Evolutionary conservation across 2,329 filamentous ascomycete genomes (phyloP).

Genomic region (Aspergillus japonicus): DNA sequence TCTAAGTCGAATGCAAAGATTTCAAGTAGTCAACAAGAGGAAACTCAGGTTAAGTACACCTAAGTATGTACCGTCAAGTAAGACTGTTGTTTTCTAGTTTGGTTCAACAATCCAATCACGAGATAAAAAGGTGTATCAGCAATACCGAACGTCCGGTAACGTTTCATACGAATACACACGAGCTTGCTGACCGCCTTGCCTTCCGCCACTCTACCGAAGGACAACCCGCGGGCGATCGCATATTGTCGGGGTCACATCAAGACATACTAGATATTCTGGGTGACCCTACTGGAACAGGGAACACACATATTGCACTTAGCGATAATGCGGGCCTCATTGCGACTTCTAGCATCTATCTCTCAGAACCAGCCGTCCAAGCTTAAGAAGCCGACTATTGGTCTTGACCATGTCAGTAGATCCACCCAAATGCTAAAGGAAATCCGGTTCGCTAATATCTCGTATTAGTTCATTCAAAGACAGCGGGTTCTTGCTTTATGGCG

Average conservation of each 20-base stretch:
- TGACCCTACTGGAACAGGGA: too few species aligned
- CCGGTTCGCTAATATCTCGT: constrained; percentile 7
- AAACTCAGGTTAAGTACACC: too few species aligned
- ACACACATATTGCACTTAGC: not conserved
- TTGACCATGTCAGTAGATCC: constrained; percentile 38
- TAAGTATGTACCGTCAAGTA: too few species aligned
- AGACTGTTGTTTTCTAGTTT: too few species aligned
- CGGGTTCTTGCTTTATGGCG: constrained; percentile 46
- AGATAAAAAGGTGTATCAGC: not conserved
- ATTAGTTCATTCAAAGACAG: constrained; percentile 45
- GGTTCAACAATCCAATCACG: too few species aligned
- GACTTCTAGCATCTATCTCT: constrained; percentile 31
- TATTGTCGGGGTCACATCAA: too few species aligned
- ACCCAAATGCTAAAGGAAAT: not conserved
- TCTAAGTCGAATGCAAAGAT: too few species aligned
- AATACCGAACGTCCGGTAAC: not conserved
- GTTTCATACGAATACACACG: constrained; percentile 6
- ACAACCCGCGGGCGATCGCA: too few species aligned
- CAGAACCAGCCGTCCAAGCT: constrained; percentile 32
- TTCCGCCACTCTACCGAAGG: constrained; percentile 2
- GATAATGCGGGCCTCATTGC: constrained; percentile 31
- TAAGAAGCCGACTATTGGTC: constrained; percentile 36
- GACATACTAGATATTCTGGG: too few species aligned
- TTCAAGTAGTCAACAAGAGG: too few species aligned
- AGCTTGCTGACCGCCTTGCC: constrained; percentile 12